A percentile compares a stretch with the other conserved stretches of the same genome.
Evolutionary conservation across 139 green algal genomes (phyloP).

Genomic region (Nannochloris sp.): DNA sequence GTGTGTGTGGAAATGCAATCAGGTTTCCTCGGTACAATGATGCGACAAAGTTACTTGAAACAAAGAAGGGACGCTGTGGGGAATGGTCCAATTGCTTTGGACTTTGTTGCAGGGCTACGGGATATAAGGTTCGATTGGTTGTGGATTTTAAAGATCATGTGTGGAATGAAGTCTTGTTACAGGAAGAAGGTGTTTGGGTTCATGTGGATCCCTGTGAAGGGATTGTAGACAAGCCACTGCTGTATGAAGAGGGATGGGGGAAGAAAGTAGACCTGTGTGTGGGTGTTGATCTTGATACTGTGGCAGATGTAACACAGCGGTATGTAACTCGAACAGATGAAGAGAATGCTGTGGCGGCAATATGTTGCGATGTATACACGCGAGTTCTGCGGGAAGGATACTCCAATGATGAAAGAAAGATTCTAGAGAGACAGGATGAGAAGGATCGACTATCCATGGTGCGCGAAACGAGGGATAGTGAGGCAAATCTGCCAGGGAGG

Average conservation of each 20-base stretch:
- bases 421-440: background rate
- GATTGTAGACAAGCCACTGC: constrained; percentile 46
- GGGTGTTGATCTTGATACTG: constrained; percentile 36
- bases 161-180: constrained; percentile 51
- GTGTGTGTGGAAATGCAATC: constrained; percentile 7
- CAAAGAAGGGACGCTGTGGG: constrained; percentile 54
- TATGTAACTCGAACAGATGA: constrained; percentile 34
- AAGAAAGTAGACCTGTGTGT: constrained; percentile 70
- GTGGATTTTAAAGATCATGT: constrained; percentile 68
- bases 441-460: background rate
- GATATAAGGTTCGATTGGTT: constrained; percentile 49
- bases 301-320: constrained; percentile 53
- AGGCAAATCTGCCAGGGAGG: constrained; percentile 17
- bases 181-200: constrained; percentile 38
- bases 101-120: constrained; percentile 29
- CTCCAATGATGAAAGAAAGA: background rate
- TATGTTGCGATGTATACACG: constrained; percentile 1
- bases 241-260: constrained; percentile 58
- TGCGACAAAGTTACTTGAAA: constrained; percentile 58
- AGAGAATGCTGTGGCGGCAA: background rate
- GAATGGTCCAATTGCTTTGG: constrained; percentile 74
- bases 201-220: constrained; percentile 66
- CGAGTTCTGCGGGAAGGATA: background rate
- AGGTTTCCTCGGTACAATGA: constrained; percentile 54
- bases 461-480: background rate